Evolutionary conservation across 2,329 filamentous ascomycete species (phyloP).

Genomic region (Sarocladium oryzae): DNA sequence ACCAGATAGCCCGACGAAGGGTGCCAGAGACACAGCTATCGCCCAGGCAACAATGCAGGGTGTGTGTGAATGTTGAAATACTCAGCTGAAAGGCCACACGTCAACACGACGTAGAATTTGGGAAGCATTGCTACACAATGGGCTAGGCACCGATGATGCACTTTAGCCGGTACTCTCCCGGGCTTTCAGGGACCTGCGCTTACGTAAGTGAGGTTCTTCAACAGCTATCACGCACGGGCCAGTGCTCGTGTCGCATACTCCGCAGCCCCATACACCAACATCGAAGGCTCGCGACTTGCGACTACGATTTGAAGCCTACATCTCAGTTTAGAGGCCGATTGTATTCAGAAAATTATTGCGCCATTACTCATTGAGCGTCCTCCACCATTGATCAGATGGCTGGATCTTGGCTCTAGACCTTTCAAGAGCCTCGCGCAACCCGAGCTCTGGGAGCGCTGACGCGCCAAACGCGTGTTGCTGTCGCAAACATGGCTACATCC

Average conservation of each 20-base stretch:
- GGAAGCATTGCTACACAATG: too few relatives aligned
- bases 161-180: too few relatives aligned
- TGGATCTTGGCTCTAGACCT: not conserved
- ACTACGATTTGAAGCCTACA: not conserved
- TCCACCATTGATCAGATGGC: not conserved
- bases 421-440: not conserved
- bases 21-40: too few relatives aligned
- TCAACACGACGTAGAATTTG: too few relatives aligned
- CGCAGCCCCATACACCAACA: not conserved
- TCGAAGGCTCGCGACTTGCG: not conserved
- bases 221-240: not conserved
- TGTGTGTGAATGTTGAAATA: not conserved
- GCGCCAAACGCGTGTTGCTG: not conserved
- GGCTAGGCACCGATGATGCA: too few relatives aligned
- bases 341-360: too few relatives aligned
- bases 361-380: not conserved
- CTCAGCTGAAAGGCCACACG: too few relatives aligned
- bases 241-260: not conserved
- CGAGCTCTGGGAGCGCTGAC: not conserved
- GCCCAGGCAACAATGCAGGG: not conserved
- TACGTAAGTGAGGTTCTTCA: not conserved
- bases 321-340: not conserved
- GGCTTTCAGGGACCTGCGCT: not conserved
- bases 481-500: slow-evolving; percentile 6
- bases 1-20: too few relatives aligned